Evolutionary conservation across 441 rosid genomes (phyloP).

Genomic region (Capsella rubella): DNA sequence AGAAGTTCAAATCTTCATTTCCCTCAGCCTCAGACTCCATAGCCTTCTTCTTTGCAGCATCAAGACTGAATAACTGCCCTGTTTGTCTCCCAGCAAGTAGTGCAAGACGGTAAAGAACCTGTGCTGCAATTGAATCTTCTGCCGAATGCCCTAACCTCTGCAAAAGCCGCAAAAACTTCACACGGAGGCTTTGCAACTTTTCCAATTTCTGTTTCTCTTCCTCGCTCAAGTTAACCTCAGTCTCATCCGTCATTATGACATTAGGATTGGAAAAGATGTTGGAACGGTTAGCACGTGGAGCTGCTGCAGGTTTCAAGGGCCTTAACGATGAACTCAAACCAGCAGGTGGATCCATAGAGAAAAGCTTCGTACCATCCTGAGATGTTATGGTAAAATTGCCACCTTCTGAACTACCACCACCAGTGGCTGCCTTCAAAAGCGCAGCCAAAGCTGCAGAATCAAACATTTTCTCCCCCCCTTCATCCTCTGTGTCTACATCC

Average conservation of each 20-base stretch:
- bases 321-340: slow-evolving; percentile 85
- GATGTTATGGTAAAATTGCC: slow-evolving; percentile 71
- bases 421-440: slow-evolving; percentile 88
- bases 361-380: slow-evolving; percentile 88
- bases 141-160: slow-evolving; percentile 80
- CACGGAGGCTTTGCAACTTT: slow-evolving; percentile 73
- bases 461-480: slow-evolving; percentile 75
- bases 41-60: slow-evolving; percentile 79
- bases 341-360: slow-evolving; percentile 92
- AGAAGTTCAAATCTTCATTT: slow-evolving; percentile 65
- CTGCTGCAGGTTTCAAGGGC: slow-evolving; percentile 75
- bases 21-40: slow-evolving; percentile 73
- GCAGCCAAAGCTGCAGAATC: slow-evolving; percentile 95
- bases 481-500: slow-evolving; percentile 79
- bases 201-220: slow-evolving; percentile 85
- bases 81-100: slow-evolving; percentile 81
- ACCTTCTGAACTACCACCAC: slow-evolving; percentile 66
- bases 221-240: slow-evolving; percentile 69
- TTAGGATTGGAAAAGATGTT: slow-evolving; percentile 56
- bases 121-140: slow-evolving; percentile 79
- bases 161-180: slow-evolving; percentile 89
- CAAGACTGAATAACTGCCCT: slow-evolving; percentile 74
- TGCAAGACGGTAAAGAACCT: slow-evolving; percentile 83
- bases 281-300: slow-evolving; percentile 62
- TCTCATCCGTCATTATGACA: slow-evolving; percentile 52